Percentiles rank a stretch among this genome's conserved stretches.
Conservation (phyloP, 768 basidiomycete genomes). For the Polyporus arcularius region DNA sequence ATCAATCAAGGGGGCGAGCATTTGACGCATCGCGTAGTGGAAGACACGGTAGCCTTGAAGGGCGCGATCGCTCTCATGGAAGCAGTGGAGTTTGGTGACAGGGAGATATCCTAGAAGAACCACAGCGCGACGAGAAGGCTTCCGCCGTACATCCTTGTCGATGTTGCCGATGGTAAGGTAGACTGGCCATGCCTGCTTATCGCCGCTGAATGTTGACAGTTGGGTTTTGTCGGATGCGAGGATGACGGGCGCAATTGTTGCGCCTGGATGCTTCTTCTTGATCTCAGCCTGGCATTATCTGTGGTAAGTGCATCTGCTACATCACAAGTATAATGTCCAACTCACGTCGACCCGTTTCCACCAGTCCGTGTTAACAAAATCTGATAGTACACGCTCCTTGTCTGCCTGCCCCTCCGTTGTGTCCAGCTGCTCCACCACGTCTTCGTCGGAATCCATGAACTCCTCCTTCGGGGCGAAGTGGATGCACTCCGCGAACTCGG, state of each 20-base stretch:
- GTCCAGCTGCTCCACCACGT: no score
- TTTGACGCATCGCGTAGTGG: slow-evolving; percentile 23
- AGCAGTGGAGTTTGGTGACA: slow-evolving; percentile 31
- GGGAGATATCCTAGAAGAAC: slow-evolving; percentile 35
- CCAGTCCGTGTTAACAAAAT: no score
- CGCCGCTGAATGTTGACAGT: slow-evolving; percentile 25
- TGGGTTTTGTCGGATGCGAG: slow-evolving; percentile 34
- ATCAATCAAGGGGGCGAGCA: slow-evolving; percentile 23
- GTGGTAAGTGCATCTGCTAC: no score
- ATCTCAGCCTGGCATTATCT: no score
- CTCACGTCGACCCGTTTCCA: no score
- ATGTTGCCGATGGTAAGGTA: slow-evolving; percentile 37
- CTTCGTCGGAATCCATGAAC: no score
- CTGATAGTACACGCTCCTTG: no score
- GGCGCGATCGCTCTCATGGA: slow-evolving; percentile 13
- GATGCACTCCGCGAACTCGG: no score
- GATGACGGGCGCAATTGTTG: slow-evolving; percentile 31
- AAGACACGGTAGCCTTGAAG: slow-evolving; percentile 25
- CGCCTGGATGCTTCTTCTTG: slow-evolving; percentile 7
- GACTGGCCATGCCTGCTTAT: slow-evolving; percentile 35
- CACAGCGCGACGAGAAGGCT: slow-evolving; percentile 17
- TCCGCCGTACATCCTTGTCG: slow-evolving; percentile 19
- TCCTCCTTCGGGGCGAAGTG: no score
- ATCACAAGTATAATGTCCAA: no score
- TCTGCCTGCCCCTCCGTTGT: no score